A percentile compares a stretch with the other conserved stretches of the same genome.
These are phyloP conservation scores for Avena atlantica DNA, from an alignment of 176 grass and related monocot genomes.

Conservation along the genomic window DNA sequence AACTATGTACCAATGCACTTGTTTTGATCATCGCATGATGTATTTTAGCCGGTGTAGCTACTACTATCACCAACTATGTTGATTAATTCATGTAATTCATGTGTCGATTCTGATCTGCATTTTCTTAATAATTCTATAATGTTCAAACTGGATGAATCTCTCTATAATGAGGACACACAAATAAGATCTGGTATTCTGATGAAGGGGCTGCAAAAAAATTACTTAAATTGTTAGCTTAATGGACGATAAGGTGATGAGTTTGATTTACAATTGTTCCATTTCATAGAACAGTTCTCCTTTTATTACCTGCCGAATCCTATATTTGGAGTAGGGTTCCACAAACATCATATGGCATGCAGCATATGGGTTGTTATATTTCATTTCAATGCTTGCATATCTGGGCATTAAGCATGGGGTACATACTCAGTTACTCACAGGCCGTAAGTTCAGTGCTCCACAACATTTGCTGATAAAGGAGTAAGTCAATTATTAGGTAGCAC, in stretches of 20 bases:
- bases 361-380: background rate
- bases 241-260: background rate
- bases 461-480: background rate
- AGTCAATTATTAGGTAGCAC: background rate
- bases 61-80: conserved; percentile 27
- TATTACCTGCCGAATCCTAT: background rate
- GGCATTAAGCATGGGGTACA: background rate
- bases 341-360: background rate
- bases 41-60: conserved; percentile 30
- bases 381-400: background rate
- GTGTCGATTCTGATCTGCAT: conserved; percentile 6
- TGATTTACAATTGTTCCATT: background rate
- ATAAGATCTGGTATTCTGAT: conserved; percentile 12
- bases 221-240: background rate
- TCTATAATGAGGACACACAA: background rate
- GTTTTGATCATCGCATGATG: conserved; percentile 61
- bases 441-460: background rate
- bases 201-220: conserved; percentile 3
- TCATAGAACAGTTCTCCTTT: background rate
- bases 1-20: conserved; percentile 32
- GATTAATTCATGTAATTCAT: conserved; percentile 32
- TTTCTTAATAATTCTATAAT: conserved; percentile 16
- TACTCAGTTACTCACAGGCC: background rate
- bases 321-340: background rate
- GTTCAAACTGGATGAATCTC: background rate